Percentiles rank a stretch among this genome's conserved stretches.
Evolutionary conservation across 2,329 filamentous ascomycete genomes (phyloP).

Genomic region (Teratosphaeria destructans): DNA sequence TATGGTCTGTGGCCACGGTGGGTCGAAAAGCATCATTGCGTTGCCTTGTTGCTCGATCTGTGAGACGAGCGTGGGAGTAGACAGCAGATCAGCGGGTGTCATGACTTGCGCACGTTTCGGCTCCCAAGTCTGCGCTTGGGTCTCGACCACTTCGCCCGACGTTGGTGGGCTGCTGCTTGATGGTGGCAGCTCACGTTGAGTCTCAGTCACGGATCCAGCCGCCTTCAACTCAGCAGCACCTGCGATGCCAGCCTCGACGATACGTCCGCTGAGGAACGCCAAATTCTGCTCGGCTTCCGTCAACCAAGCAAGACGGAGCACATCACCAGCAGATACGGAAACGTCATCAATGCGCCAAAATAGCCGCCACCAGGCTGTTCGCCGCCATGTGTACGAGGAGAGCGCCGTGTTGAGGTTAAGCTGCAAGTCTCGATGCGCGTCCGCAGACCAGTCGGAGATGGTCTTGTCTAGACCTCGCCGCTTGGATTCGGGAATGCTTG

Average conservation of each 20-base stretch:
- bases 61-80: constrained; percentile 16
- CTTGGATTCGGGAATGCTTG: constrained; percentile 31
- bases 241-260: constrained; percentile 52
- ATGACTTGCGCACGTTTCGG: constrained; percentile 7
- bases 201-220: not conserved
- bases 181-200: not conserved
- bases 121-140: constrained; percentile 5
- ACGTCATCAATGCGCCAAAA: constrained; percentile 94
- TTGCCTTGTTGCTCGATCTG: constrained; percentile 18
- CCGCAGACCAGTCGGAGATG: constrained; percentile 64
- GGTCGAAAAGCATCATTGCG: constrained; percentile 23
- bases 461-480: constrained; percentile 45
- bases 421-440: constrained; percentile 73
- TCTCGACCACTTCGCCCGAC: constrained; percentile 1
- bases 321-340: constrained; percentile 67
- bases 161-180: not conserved
- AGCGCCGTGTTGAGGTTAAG: constrained; percentile 71
- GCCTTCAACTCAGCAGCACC: constrained; percentile 15
- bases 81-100: constrained; percentile 20
- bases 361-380: constrained; percentile 85
- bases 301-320: constrained; percentile 68
- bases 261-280: constrained; percentile 72
- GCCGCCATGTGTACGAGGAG: constrained; percentile 63
- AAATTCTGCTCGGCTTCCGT: constrained; percentile 66
- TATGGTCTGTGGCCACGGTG: constrained; percentile 66